Evolutionary conservation across 2,329 filamentous ascomycete species (phyloP).

Genomic region (Aspergillus sp.): DNA sequence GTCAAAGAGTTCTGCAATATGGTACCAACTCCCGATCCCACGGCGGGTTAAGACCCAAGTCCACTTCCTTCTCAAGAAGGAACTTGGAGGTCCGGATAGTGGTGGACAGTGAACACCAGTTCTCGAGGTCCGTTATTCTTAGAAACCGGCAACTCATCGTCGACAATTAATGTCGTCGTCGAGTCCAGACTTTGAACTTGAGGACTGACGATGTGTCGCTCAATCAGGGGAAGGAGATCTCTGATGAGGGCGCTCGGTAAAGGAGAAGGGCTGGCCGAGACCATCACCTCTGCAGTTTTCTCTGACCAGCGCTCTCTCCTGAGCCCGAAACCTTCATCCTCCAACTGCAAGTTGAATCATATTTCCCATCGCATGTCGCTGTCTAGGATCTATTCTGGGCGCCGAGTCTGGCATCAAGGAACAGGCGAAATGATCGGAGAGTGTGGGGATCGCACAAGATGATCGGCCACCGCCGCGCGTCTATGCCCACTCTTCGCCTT

Average conservation of each 20-base stretch:
- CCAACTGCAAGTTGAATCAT: neutral
- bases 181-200: constrained; percentile 3
- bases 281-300: neutral
- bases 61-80: neutral
- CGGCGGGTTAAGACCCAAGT: neutral
- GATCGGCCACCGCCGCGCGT: constrained; percentile 28
- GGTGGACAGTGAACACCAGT: too few species aligned
- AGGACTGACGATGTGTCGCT: neutral
- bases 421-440: constrained; percentile 6
- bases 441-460: constrained; percentile 16
- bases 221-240: neutral
- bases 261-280: neutral
- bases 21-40: neutral
- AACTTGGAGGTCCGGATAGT: neutral
- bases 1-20: neutral
- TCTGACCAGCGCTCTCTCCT: neutral
- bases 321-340: neutral
- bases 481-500: constrained; percentile 12
- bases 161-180: constrained; percentile 2
- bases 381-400: neutral
- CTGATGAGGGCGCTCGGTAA: neutral
- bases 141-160: constrained; percentile 3
- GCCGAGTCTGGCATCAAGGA: constrained; percentile 2
- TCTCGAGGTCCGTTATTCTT: constrained; percentile 8
- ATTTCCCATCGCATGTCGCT: neutral